Base-by-base conservation (phyloP, 352 stramenopile genomes). In the Phytophthora ohioensis region DNA sequence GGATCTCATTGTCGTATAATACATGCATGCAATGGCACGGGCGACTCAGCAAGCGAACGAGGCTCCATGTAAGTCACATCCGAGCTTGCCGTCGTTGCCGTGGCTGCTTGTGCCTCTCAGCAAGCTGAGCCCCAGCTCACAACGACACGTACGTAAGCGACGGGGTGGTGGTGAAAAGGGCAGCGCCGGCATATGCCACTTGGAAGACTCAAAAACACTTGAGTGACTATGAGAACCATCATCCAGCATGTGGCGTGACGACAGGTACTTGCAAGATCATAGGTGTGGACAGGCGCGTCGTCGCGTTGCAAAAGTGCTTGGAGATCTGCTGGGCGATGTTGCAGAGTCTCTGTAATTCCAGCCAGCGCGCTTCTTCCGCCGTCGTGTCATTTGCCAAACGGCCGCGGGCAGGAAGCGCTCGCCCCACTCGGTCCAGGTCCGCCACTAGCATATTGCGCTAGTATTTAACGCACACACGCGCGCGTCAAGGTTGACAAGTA, bases 301-400 rank as follows among this genome's bases (percentile, higher is more conserved):
- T 79, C 31, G 7, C 39, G 27, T 75, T 68, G 71, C 43, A 58
- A 36, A 32, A 36, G 58, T 76, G 67, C 67, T 38, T 49, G 27
- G 56, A 34, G 67, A 76, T 79, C 62, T 76, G 71, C 62, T 68
- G 10, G 47, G 34, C 57, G 34, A 41, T 69, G 63, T 64, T 57
- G 30, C 45, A 63, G 46, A 59, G 31, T 34, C 31, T 53, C 15
- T 54, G 51, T 52, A 68, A 56, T 57, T 52, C 47, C 30, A 75
- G 57, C 43, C 55, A 67, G 38, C 47, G 30, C 60, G 51, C 36
- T 62, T 70, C 57, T 79, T 79, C 67, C 67, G 42, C 67, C 67
- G 54, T 71, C 43, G 61, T 71, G 57, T 66, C 67, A 79, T 79
- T 79, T 47, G 52, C 35, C 47, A 79, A 79, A 66, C 66, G 66